Percentiles rank a stretch among this genome's conserved stretches.
phyloP scores from a whole-genome alignment of 2,329 filamentous ascomycete species.

The Fusarium haematococcum region DNA sequence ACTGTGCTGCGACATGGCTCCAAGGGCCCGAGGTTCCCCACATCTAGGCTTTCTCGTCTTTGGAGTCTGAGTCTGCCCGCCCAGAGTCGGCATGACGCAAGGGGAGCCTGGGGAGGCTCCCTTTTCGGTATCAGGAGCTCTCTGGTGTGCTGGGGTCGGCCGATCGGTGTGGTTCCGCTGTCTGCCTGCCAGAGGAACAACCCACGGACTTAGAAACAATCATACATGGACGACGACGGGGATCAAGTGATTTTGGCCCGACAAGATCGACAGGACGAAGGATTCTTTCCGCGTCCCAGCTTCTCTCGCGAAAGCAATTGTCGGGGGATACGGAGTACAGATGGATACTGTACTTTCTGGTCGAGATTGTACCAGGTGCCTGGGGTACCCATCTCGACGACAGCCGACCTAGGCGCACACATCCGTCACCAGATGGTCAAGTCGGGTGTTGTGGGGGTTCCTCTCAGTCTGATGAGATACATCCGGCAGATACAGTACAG shows the following conservation, averaged over 20 bases:
- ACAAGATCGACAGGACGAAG: conserved; percentile 36
- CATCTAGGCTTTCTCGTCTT: conserved; percentile 43
- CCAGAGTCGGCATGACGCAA: conserved; percentile 41
- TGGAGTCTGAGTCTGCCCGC: conserved; percentile 38
- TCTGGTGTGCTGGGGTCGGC: conserved; percentile 26
- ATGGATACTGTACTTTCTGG: neutral
- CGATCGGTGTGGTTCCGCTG: conserved; percentile 40
- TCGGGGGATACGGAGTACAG: neutral
- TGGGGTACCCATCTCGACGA: neutral
- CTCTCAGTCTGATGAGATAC: conserved; percentile 18
- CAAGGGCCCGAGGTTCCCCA: conserved; percentile 34
- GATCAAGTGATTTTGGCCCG: conserved; percentile 27
- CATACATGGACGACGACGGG: neutral
- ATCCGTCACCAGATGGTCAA: neutral
- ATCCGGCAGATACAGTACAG: neutral
- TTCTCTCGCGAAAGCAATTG: neutral
- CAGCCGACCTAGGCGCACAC: neutral
- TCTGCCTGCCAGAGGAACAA: conserved; percentile 9
- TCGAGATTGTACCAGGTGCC: neutral
- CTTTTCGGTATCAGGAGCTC: conserved; percentile 16
- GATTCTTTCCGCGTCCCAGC: conserved; percentile 19
- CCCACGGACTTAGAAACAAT: neutral
- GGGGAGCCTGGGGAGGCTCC: conserved; percentile 26
- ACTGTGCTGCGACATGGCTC: conserved; percentile 12
- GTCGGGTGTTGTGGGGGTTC: conserved; percentile 11